Base-by-base conservation (phyloP, 2,329 filamentous ascomycete species). In the Chalaropsis ovoidea region DNA sequence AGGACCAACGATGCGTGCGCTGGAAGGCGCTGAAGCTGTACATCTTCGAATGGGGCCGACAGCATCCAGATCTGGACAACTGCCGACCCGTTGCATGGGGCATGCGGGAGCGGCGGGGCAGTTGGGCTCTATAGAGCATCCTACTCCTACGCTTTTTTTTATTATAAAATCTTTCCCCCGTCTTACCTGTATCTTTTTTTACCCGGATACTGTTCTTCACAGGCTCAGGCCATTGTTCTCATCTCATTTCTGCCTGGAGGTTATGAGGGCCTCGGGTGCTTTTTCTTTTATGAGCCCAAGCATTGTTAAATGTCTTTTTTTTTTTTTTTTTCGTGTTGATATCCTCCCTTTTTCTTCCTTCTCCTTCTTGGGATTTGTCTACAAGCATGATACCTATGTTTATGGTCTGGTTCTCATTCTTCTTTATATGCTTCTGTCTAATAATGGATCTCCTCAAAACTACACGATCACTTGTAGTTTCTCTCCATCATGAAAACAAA, bases 21-120 rank as follows among this genome's bases (percentile, higher is more conserved):
- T 97, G 93, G 93, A 85, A 82, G 72, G 93, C 93, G 0, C 78
- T 97, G 54, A 87, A 86, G 72, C 73, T 86, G 49, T 97, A 97
- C 74, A 88, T 97, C 47, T 81, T 81, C 45, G 91, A 96, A 74
- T 97, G 93, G 93, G 92, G 88, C 27, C 81, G 87, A 66, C 91
- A 96, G 75, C 89, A 95, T 73, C 90, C 91, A 4, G 81, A 84
- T 68, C 84, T 94, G 74, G 80, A 84, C 70, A 78, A 79, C 66
- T 67, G 60, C 45, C 79, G 83, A 69, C 80, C 80, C 64, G 78
- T 82, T 2, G 82, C 82, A 3, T 90, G 87, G 87, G 88, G 87
- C 13, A 82, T 88, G 61, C 77, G 80, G 65, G 85, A 84, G 68
- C 76, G 86, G 67, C 77, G 83, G 72, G 87, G 88, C 65, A 90